These are phyloP conservation scores for Extremus antarcticus DNA, from an alignment of 495 filamentous ascomycete species.

Conservation along the genomic window DNA sequence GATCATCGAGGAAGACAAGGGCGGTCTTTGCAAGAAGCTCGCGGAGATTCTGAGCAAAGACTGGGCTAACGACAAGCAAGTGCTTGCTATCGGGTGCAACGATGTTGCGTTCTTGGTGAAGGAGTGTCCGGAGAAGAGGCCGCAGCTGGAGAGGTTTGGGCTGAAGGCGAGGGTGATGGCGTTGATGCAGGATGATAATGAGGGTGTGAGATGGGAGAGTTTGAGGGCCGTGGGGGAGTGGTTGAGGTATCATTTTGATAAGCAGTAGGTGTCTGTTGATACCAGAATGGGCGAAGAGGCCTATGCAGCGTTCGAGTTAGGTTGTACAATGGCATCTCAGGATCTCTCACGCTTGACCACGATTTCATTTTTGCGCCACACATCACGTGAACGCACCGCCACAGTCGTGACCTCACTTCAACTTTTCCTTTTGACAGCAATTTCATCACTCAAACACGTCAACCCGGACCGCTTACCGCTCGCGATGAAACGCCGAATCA, in stretches of 20 bases:
- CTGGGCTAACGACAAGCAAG: slow-evolving; percentile 91
- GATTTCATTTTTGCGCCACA: background rate
- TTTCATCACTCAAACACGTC: background rate
- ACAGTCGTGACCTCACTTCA: background rate
- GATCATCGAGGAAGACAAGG: slow-evolving; percentile 76
- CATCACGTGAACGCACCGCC: background rate
- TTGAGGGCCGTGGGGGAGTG: slow-evolving; percentile 86
- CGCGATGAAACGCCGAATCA: background rate
- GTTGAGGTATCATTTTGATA: slow-evolving; percentile 60
- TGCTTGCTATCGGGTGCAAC: slow-evolving; percentile 91
- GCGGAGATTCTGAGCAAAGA: slow-evolving; percentile 74
- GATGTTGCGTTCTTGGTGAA: slow-evolving; percentile 83
- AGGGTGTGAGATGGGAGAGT: slow-evolving; percentile 89
- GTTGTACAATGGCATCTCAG: background rate
- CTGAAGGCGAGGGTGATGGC: slow-evolving; percentile 90
- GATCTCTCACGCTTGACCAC: background rate
- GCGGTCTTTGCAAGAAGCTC: slow-evolving; percentile 68
- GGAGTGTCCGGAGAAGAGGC: slow-evolving; percentile 76
- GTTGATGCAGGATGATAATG: slow-evolving; percentile 83
- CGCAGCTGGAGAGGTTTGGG: slow-evolving; percentile 77
- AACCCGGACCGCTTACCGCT: background rate
- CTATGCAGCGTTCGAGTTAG: background rate
- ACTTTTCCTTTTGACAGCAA: background rate
- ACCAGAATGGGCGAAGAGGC: background rate
- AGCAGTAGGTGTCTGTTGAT: background rate